A percentile compares a stretch with the other conserved stretches of the same genome.
These are phyloP conservation scores for Leccinum fuscescens DNA, from an alignment of 1,284 basidiomycete genomes.

Conservation along the genomic window DNA sequence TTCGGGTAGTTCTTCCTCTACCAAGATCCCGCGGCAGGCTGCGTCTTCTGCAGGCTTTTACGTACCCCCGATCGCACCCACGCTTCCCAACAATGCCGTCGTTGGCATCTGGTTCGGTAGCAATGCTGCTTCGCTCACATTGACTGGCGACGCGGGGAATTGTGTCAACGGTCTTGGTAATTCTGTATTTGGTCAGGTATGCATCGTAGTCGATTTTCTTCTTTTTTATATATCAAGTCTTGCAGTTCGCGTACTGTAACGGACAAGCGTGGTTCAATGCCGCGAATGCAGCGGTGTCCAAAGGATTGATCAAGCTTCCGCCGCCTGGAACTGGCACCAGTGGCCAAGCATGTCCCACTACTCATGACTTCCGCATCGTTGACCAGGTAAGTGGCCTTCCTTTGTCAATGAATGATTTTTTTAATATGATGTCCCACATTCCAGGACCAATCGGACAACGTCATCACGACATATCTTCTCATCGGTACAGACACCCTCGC, in stretches of 20 bases:
- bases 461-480: constrained; percentile 29
- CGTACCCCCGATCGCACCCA: constrained; percentile 23
- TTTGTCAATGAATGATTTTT: not conserved
- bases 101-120: constrained; percentile 31
- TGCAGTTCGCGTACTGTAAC: constrained; percentile 26
- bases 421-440: not conserved
- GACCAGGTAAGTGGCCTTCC: constrained; percentile 16
- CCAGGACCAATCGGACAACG: constrained; percentile 30
- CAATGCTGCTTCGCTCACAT: constrained; percentile 22
- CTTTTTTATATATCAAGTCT: not conserved
- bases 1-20: not conserved
- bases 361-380: constrained; percentile 28
- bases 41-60: constrained; percentile 17
- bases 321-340: constrained; percentile 18
- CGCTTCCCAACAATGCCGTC: constrained; percentile 23
- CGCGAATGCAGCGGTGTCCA: constrained; percentile 17
- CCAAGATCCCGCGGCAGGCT: constrained; percentile 12
- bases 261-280: constrained; percentile 25
- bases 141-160: constrained; percentile 21
- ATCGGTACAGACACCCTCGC: constrained; percentile 24
- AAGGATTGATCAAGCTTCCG: constrained; percentile 20
- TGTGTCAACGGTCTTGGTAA: constrained; percentile 24
- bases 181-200: constrained; percentile 27
- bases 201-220: not conserved
- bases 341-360: constrained; percentile 27